Conservation (phyloP, 495 filamentous ascomycete genomes). For the Xylaria bambusicola region DNA sequence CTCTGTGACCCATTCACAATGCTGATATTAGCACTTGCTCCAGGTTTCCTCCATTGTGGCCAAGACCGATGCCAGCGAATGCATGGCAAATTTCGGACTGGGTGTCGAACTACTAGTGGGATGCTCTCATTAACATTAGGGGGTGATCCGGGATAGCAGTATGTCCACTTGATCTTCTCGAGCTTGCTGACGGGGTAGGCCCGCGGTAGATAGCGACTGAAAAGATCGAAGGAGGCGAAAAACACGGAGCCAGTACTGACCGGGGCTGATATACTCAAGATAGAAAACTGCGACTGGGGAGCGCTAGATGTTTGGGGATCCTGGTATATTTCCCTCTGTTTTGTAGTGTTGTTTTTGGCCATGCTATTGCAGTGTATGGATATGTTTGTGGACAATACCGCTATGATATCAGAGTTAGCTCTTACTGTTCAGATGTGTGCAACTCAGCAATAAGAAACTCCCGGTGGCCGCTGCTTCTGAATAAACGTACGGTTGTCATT, state of each 20-base stretch:
- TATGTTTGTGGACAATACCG: no score
- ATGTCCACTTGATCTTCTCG: conserved; percentile 11
- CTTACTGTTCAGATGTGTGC: not conserved
- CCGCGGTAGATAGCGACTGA: conserved; percentile 7
- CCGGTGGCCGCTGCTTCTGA: not conserved
- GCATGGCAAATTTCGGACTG: conserved; percentile 44
- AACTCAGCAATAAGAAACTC: no score
- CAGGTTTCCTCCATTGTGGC: conserved; percentile 50
- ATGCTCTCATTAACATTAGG: conserved; percentile 27
- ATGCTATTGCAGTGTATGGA: no score
- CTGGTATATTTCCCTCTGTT: no score
- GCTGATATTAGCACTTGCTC: conserved; percentile 46
- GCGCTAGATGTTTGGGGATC: no score
- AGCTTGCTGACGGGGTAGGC: conserved; percentile 9
- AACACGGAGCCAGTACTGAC: not conserved
- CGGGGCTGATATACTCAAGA: no score
- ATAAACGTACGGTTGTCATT: no score
- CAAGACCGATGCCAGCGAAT: conserved; percentile 59
- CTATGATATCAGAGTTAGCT: not conserved
- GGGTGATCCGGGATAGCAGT: not conserved
- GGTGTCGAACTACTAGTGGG: conserved; percentile 53
- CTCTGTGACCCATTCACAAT: conserved; percentile 43
- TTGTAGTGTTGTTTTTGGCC: no score
- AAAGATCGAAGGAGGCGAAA: conserved; percentile 11
- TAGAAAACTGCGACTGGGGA: no score